Evolutionary conservation across 78 protist species (phyloP).

Genomic region (Planoprotostelium fungivorum): DNA sequence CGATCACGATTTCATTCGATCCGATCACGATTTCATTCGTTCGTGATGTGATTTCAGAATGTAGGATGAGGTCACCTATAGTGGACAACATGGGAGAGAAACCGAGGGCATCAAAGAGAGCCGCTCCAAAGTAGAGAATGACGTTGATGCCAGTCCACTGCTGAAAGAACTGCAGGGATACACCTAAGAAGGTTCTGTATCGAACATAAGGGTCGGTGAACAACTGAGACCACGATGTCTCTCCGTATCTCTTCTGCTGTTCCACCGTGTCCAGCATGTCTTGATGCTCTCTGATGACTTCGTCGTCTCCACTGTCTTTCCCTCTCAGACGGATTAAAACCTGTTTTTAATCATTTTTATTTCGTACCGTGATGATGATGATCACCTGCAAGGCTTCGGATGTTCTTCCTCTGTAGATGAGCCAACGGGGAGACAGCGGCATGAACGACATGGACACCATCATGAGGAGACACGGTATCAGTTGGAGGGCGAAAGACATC

Average conservation of each 20-base stretch:
- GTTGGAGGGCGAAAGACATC: constrained; percentile 9
- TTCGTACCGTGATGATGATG: no score
- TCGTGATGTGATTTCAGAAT: no score
- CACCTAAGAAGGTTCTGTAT: no score
- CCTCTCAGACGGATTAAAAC: constrained; percentile 13
- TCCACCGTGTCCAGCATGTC: constrained; percentile 7
- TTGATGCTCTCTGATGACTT: neutral
- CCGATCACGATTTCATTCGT: no score
- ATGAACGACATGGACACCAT: neutral
- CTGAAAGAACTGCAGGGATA: no score
- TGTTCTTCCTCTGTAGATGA: constrained; percentile 1
- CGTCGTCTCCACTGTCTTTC: neutral
- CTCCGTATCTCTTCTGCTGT: neutral
- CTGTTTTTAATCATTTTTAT: no score
- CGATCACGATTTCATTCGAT: no score
- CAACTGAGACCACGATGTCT: constrained; percentile 10
- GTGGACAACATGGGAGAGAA: constrained; percentile 6
- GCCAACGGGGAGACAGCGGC: constrained; percentile 19
- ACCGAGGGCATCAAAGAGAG: constrained; percentile 13
- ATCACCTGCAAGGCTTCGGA: constrained; percentile 2
- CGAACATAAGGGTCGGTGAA: no score
- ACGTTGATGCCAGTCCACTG: constrained; percentile 28
- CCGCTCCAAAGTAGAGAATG: constrained; percentile 13
- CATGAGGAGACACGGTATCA: constrained; percentile 3
- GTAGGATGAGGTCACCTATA: no score